Base-by-base conservation (phyloP, 352 stramenopile species). In the Phytophthora gonapodyides region DNA sequence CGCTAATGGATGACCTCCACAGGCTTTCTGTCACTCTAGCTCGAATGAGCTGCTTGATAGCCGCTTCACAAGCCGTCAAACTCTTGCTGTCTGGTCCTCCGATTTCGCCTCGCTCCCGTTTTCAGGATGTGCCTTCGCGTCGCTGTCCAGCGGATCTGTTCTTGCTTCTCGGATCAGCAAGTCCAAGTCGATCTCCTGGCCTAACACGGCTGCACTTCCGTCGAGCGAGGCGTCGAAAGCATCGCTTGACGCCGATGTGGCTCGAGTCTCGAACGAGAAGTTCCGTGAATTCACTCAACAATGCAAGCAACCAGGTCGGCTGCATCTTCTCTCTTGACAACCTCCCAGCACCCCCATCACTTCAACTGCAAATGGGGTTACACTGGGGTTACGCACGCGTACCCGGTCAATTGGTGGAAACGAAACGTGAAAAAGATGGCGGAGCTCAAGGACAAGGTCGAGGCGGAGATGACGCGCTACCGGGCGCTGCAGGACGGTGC, bases 391-490 rank as follows among this genome's bases (percentile, higher is more conserved):
- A 30, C 24, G n/a, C n/a, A n/a, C n/a, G n/a, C n/a, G n/a, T n/a
- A n/a, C n/a, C n/a, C n/a, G n/a, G n/a, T n/a, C n/a, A n/a, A n/a
- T 58, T 69, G 30, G 27, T 49, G 35, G 42, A 64, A 64, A 49
- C 41, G 41, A 30, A 30, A 24, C 21, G 21, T 24, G 37, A 31
- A 17, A 36, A 66, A 12, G 15, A 76, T 76, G 69, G 50, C 56
- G 11, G 69, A 71, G 43, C 64, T 73, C 35, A 91, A 89, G 77
- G 79, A 92, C 37, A 76, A 92, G 66, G 87, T 93, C 17, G 87
- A 96, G 82, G 82, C 80, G 79, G 75, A 97, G 70, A 95, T 95
- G 82, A 75, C 80, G 70, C 82, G 87, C 65, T 98, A 98, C 76
- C 89, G 89, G 54, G 69, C 71, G 46, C 77, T 98, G 15, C 93